Conservation (phyloP, 2,329 filamentous ascomycete species). For the Penicillium glabrum region DNA sequence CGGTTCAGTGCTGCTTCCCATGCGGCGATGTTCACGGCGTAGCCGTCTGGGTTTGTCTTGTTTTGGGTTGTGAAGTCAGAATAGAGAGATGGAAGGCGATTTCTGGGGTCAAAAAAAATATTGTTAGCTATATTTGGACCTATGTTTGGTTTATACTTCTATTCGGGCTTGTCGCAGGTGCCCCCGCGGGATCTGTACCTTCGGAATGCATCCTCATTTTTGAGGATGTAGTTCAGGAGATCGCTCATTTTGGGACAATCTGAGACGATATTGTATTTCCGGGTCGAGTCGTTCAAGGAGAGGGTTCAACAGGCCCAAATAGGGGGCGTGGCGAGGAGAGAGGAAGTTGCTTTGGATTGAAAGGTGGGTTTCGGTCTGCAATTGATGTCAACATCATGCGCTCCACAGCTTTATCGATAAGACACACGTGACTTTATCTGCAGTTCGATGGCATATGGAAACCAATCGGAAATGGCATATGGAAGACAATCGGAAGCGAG, state of each 20-base stretch:
- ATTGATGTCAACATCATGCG: slow-evolving; percentile 4
- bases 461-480: not conserved
- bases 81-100: slow-evolving; percentile 80
- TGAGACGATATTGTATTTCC: not conserved
- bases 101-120: slow-evolving; percentile 46
- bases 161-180: slow-evolving; percentile 22
- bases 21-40: slow-evolving; percentile 73
- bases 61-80: slow-evolving; percentile 78
- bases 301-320: not conserved
- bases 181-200: slow-evolving; percentile 41
- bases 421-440: slow-evolving; percentile 17
- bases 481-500: not conserved
- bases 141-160: not conserved
- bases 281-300: not conserved
- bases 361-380: not conserved
- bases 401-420: slow-evolving; percentile 29
- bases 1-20: slow-evolving; percentile 75
- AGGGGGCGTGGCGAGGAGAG: not conserved
- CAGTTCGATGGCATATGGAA: not conserved
- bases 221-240: slow-evolving; percentile 65
- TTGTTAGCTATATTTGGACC: not conserved
- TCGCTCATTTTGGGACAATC: slow-evolving; percentile 46
- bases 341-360: not conserved
- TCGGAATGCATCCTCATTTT: slow-evolving; percentile 61
- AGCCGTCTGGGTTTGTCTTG: slow-evolving; percentile 80